A percentile compares a stretch with the other conserved stretches of the same genome.
phyloP scores from a whole-genome alignment of 2,329 filamentous ascomycete species.

The Fonsecaea monophora region DNA sequence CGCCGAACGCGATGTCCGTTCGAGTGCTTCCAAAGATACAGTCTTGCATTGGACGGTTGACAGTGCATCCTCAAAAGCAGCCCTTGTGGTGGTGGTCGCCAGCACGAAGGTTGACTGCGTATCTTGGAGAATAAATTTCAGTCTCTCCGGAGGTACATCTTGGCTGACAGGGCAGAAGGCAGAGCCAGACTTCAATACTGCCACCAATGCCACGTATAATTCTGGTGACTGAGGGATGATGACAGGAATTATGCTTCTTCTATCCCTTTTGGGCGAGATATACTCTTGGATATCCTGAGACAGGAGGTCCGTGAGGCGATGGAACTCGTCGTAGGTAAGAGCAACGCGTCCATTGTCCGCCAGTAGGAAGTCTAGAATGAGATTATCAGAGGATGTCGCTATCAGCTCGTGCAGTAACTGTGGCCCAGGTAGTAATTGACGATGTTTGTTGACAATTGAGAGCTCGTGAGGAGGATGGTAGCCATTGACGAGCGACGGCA shows the following conservation, averaged over 20 bases:
- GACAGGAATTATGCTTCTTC: slow-evolving; percentile 68
- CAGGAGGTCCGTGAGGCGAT: slow-evolving; percentile 52
- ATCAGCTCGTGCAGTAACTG: slow-evolving; percentile 69
- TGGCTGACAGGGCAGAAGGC: slow-evolving; percentile 85
- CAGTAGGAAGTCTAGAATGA: slow-evolving; percentile 70
- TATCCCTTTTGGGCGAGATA: slow-evolving; percentile 34
- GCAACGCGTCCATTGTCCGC: slow-evolving; percentile 53
- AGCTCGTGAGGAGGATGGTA: slow-evolving; percentile 42
- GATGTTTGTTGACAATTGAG: slow-evolving; percentile 66
- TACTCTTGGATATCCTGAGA: slow-evolving; percentile 25
- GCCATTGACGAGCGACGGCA: slow-evolving; percentile 15
- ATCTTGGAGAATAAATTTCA: slow-evolving; percentile 82
- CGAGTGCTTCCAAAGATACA: slow-evolving; percentile 43
- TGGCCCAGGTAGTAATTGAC: slow-evolving; percentile 61
- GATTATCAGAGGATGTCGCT: slow-evolving; percentile 46
- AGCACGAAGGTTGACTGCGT: slow-evolving; percentile 73
- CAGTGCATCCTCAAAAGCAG: slow-evolving; percentile 35
- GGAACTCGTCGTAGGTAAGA: slow-evolving; percentile 64
- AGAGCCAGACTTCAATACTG: slow-evolving; percentile 78
- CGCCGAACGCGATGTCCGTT: not conserved
- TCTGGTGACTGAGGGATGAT: slow-evolving; percentile 77
- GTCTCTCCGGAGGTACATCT: slow-evolving; percentile 76
- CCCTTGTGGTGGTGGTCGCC: slow-evolving; percentile 57
- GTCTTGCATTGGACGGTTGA: slow-evolving; percentile 47
- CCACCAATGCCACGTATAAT: slow-evolving; percentile 79